These are phyloP conservation scores for Senna tora DNA, from an alignment of 306 rosid genomes.

Conservation along the genomic window DNA sequence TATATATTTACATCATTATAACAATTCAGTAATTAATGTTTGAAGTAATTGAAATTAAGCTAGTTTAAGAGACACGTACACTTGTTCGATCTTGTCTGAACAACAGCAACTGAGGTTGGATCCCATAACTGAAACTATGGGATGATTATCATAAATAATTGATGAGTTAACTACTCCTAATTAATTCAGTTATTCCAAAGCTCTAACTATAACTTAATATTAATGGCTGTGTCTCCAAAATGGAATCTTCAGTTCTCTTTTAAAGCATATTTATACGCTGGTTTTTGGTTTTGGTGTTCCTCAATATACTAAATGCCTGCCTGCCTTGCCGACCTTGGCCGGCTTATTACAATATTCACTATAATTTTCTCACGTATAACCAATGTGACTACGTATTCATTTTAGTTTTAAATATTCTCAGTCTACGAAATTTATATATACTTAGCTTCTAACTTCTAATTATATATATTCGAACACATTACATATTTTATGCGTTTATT, in stretches of 20 bases:
- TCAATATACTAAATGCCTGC: slow-evolving; percentile 42
- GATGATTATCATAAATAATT: background rate
- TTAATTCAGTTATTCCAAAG: no score
- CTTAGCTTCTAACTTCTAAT: no score
- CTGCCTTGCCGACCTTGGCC: slow-evolving; percentile 82
- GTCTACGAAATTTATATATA: background rate
- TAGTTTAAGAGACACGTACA: no score
- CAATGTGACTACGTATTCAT: background rate
- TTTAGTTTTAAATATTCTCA: background rate
- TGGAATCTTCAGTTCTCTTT: slow-evolving; percentile 33
- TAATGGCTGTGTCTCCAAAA: background rate
- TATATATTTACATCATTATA: no score
- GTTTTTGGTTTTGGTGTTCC: slow-evolving; percentile 17
- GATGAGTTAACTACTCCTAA: background rate
- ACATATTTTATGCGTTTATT: background rate
- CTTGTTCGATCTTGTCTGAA: slow-evolving; percentile 66
- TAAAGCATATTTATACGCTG: slow-evolving; percentile 32
- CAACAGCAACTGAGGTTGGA: slow-evolving; percentile 65
- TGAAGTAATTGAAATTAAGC: no score
- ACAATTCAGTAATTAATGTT: no score
- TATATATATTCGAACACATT: background rate
- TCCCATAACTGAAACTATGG: slow-evolving; percentile 58
- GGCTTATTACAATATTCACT: slow-evolving; percentile 42
- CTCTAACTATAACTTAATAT: background rate
- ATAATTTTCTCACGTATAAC: slow-evolving; percentile 23